Evolutionary conservation across 495 filamentous ascomycete genomes (phyloP), one percentile per base, ranked within the genome.

Genomic region (Mycothermus thermophilus): DNA sequence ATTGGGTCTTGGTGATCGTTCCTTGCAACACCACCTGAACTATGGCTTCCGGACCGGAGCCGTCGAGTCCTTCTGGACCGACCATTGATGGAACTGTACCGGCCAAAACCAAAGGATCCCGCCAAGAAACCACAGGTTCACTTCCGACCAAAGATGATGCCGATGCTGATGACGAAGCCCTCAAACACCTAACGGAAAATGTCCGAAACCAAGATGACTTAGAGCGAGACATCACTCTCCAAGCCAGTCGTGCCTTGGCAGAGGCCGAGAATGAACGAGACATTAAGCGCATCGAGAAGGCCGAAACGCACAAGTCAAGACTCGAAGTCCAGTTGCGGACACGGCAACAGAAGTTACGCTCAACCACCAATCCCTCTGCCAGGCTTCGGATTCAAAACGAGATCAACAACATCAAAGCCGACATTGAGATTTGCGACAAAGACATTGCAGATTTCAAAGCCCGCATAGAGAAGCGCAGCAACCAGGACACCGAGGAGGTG

Each of bases 201-300:
- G 72, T 90, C 20, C 76, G 83, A 18, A 69, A 90, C 49, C 86
- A 93, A 51, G 79, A 87, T 56, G 84, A 93, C 34, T 65, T 88
- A 2, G 80, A 88, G 47, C 67, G 79, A 38, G 82, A 86, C 31
- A 77, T 86, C 41, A 69, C 64, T 8, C 43, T 58, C 11, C 64
- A 93, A 63, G 87, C 88, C 1, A 85, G 83, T 43, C 69, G 72
- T 39, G 60, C 82, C 8, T 66, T 95, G 29, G 73, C 72, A 18
- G 81, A 86, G 43, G 79, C 81, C 47, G 86, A 88, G 16, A 78
- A 95, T 50, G 83, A 90, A 57, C 73, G 79, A 32, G 90, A 97
- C 43, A 70, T 74, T 38, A 90, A 84, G 51, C 74, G 88, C 38
- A 71, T 94, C 33, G 80, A 88, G 32, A 90, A 83, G 52, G 75